These are phyloP conservation scores for Penicillium atrosanguineum DNA, from an alignment of 495 filamentous ascomycete genomes.

Conservation along the genomic window DNA sequence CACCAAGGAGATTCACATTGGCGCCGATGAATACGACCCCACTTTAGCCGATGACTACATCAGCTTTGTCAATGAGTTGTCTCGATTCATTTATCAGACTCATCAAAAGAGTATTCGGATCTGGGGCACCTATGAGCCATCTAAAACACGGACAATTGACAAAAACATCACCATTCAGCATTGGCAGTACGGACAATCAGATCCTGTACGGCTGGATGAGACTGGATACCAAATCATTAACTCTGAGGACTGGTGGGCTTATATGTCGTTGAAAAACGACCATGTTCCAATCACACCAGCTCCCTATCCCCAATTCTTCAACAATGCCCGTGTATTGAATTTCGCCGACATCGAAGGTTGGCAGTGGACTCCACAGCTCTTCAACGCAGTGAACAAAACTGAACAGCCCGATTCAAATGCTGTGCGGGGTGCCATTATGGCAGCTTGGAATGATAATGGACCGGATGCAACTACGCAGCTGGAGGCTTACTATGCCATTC, in stretches of 20 bases:
- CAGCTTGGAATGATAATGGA: constrained; percentile 58
- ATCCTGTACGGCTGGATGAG: constrained; percentile 41
- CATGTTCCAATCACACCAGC: constrained; percentile 53
- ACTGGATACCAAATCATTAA: constrained; percentile 49
- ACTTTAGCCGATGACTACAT: constrained; percentile 52
- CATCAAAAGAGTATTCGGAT: constrained; percentile 49
- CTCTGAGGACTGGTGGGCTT: constrained; percentile 57
- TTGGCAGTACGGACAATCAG: constrained; percentile 58
- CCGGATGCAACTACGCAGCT: constrained; percentile 56
- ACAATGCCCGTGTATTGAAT: constrained; percentile 45
- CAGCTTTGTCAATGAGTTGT: constrained; percentile 52
- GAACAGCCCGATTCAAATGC: constrained; percentile 27
- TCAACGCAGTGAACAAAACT: constrained; percentile 45
- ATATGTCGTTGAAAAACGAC: constrained; percentile 54
- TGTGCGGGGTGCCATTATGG: constrained; percentile 50
- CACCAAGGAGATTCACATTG: constrained; percentile 55
- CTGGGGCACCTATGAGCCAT: constrained; percentile 54
- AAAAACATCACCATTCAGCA: constrained; percentile 51
- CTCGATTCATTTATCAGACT: constrained; percentile 38
- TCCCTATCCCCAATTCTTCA: constrained; percentile 53
- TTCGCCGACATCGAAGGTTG: constrained; percentile 40
- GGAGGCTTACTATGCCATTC: constrained; percentile 52
- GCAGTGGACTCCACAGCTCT: constrained; percentile 52
- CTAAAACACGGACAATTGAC: constrained; percentile 33
- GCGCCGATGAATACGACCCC: constrained; percentile 55